These are phyloP conservation scores for Fusarium pseudocircinatum DNA, from an alignment of 2,329 filamentous ascomycete species.

Conservation along the genomic window DNA sequence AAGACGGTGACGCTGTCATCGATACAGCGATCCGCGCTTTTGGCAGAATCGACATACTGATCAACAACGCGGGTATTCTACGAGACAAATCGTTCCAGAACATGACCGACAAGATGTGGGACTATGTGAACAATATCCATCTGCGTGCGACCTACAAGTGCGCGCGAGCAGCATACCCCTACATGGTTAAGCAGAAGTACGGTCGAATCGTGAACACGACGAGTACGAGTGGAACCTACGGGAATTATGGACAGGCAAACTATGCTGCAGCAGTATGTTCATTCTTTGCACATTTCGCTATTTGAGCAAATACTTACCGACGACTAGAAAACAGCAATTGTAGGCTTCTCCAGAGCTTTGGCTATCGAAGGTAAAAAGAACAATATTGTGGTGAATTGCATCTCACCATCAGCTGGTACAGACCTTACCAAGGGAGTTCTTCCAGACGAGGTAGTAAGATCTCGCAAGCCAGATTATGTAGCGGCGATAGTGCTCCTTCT, in stretches of 20 bases:
- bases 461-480: background rate
- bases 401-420: background rate
- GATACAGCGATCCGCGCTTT: background rate
- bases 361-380: background rate
- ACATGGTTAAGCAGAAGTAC: background rate
- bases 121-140: background rate
- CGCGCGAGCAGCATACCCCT: background rate
- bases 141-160: background rate
- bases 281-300: background rate
- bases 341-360: background rate
- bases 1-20: background rate
- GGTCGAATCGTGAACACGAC: background rate
- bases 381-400: background rate
- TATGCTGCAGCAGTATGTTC: background rate
- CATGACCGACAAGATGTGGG: background rate
- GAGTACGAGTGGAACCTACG: background rate
- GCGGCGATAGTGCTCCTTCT: background rate
- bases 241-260: background rate
- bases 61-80: background rate
- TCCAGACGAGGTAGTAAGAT: background rate
- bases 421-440: background rate
- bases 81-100: background rate
- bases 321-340: background rate
- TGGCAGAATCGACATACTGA: background rate
- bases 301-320: background rate